Evolutionary conservation across 2,329 filamentous ascomycete genomes (phyloP).

Genomic region (Diaporthe velutina): DNA sequence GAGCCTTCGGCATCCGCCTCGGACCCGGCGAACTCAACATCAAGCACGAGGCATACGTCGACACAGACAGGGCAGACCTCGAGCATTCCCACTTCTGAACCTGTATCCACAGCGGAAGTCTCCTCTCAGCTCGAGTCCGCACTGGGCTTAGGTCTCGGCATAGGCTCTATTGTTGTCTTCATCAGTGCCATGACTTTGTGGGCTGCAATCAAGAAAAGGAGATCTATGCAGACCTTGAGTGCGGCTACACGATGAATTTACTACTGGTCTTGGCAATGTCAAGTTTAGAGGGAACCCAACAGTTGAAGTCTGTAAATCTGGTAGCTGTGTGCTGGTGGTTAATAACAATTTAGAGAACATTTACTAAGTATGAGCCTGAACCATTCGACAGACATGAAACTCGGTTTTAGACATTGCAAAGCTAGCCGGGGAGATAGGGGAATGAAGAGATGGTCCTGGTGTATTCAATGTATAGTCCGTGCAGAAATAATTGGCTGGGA

Average conservation of each 20-base stretch:
- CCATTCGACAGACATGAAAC: background rate
- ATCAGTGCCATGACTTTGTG: background rate
- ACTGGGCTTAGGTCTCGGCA: background rate
- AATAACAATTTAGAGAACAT: background rate
- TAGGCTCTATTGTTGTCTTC: background rate
- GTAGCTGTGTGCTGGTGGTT: background rate
- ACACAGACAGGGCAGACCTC: too few relatives aligned
- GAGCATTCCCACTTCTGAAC: too few relatives aligned
- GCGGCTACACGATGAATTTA: background rate
- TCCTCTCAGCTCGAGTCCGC: background rate
- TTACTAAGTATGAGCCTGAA: background rate
- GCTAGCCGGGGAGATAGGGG: too few relatives aligned
- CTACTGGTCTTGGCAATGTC: background rate
- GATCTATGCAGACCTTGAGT: background rate
- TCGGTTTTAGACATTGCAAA: background rate
- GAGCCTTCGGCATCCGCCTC: too few relatives aligned
- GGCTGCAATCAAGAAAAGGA: background rate
- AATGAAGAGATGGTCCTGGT: background rate
- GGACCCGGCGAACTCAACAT: background rate
- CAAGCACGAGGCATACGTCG: too few relatives aligned
- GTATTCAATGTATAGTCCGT: background rate
- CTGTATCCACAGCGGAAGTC: too few relatives aligned
- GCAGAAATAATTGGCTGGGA: background rate
- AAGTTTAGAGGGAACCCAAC: background rate
- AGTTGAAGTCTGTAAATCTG: background rate